Base-by-base conservation (phyloP, 345 rosid species). In the Dovyalis caffra region DNA sequence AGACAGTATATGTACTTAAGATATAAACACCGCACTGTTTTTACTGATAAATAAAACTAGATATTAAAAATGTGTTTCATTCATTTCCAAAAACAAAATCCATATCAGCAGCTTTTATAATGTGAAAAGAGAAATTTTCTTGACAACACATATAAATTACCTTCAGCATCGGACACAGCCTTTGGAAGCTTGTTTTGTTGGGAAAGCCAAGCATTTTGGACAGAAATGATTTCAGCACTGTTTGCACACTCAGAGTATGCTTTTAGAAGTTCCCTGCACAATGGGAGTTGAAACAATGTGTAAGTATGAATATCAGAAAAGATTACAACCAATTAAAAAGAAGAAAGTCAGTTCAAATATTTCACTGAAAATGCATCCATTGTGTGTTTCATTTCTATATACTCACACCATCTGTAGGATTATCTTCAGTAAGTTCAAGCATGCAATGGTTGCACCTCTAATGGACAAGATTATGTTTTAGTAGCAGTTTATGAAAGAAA, bases 131-230 rank as follows among this genome's bases (percentile, higher is more conserved):
- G 16, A 21, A 6, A 45, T 40, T 32, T 28, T 45, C 49, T 61
- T 57, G 60, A 28, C 7, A n/a, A 16, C 11, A 21, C 16, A 23
- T 56, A 34, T 26, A 23, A 66, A 47, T 57, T 78, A 92, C 99
- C 90, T 79, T 86, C 77, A 70, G 43, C 70, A 3, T 74, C 78
- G 0, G 81, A 64, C 35, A 81, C 84, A 78, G 79, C 82, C 79
- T 89, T 88, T 1, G 90, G 85, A 82, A 90, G 79, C 62, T 78
- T 84, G 1, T 78, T 86, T 84, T 91, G 93, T 81, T 88, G 88
- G 28, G 94, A 80, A 82, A 96, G 95, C 99, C 98, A 96, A 34
- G 87, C 81, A 77, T 90, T 93, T 85, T 96, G 99, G 62, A 86
- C 87, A 11, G 90, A 83, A 70, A 95, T 92, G 3, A 96, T 88